A percentile compares a stretch with the other conserved stretches of the same genome.
phyloP scores from a whole-genome alignment of 441 rosid species.

The Croton setiger region DNA sequence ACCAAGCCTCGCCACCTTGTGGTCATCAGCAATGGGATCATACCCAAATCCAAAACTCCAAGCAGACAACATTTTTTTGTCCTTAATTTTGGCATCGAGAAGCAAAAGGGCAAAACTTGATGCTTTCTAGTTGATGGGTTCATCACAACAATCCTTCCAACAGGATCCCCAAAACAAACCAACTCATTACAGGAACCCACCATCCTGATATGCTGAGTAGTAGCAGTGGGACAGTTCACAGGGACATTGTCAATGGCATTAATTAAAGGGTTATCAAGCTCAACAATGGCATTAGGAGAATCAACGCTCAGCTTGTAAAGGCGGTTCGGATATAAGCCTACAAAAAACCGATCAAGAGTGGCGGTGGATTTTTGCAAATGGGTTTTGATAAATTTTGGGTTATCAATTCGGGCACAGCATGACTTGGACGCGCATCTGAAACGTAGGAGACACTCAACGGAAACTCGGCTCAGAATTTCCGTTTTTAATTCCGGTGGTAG shows the following conservation, averaged over 20 bases:
- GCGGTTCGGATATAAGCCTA: not conserved
- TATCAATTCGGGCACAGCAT: conserved; percentile 7
- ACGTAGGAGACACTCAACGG: not conserved
- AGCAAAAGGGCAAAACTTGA: not conserved
- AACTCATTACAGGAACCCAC: conserved; percentile 21
- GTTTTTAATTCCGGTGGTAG: not conserved
- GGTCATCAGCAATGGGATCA: conserved; percentile 16
- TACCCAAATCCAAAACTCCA: conserved; percentile 18
- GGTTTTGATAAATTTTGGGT: conserved; percentile 1
- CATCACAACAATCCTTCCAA: not conserved
- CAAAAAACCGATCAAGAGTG: not conserved
- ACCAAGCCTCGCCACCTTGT: conserved; percentile 12
- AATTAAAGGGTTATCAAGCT: conserved; percentile 1
- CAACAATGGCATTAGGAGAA: not conserved
- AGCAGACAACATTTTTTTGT: not conserved
- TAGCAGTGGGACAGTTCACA: not conserved
- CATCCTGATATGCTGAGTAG: not conserved
- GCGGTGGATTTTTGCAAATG: not conserved
- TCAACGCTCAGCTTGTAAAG: not conserved
- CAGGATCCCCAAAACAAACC: conserved; percentile 4
- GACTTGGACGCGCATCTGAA: conserved; percentile 18
- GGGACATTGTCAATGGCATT: not conserved
- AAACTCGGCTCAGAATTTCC: not conserved
- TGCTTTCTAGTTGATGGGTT: conserved; percentile 11
- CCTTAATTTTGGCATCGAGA: not conserved